Evolutionary conservation across 208 protist species (phyloP), one percentile per base, ranked within the genome.

Genomic region (Histomonas meleagridis): DNA sequence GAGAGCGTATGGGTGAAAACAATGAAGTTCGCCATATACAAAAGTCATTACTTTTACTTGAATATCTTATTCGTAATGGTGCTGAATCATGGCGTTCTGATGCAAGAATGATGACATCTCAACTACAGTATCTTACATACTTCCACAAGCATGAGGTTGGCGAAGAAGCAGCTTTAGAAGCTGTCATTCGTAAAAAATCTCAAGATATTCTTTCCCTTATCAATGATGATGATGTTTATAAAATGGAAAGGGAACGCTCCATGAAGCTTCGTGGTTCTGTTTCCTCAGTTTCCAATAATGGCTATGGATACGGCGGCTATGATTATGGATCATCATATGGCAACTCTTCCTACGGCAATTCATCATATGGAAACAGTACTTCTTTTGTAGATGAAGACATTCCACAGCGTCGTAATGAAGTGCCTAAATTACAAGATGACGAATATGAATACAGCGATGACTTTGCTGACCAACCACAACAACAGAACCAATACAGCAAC

Each of bases 51-150:
- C 46, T 86, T 55, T 46, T 86, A 55, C 28, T 86, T 4, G 76
- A 86, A 46, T 86, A 86, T 55, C 76, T 86, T 55, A 43, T 86
- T 28, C 23, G 76, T 38, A 86, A 86, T 48, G 76, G 76, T 38
- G 16, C 40, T 21, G 76, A 86, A 55, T 51, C 76, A 38, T 86
- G 51, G 46, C 76, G 76, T 49, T 86, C 76, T 28, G 76, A 86
- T 38, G 55, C 76, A 55, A 51, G 76, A 21, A 40, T 28, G 10
- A 86, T 86, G 76, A 26, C 46, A 14, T 7, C 16, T 28, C 76
- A 86, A 46, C 35, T 86, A 12, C 76, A 86, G 32, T 48, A 32
- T 5, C 76, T 86, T 28, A 86, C 76, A 32, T 38, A 43, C 16
- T 46, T 86, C 46, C 40, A 40, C 40, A 51, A 38, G n/a, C 7